These are phyloP conservation scores for Skeletonema tropicum DNA, from an alignment of 108 stramenopile species.

Conservation along the genomic window DNA sequence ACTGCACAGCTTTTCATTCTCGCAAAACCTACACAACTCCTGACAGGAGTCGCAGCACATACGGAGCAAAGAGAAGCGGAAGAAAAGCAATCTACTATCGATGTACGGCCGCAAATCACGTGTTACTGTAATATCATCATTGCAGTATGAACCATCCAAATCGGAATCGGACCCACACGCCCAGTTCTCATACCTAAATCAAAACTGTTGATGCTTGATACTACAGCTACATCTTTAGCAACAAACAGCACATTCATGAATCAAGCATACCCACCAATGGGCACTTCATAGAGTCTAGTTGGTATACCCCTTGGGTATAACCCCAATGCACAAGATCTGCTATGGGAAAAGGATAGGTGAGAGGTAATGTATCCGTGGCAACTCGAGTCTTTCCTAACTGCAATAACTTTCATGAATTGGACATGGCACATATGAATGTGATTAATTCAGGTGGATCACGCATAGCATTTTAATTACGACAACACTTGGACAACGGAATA, in stretches of 20 bases:
- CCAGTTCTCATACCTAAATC: neutral
- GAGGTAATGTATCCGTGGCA: constrained; percentile 46
- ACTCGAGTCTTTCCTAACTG: constrained; percentile 36
- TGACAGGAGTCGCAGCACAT: neutral
- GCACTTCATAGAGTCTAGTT: neutral
- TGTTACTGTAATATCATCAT: neutral
- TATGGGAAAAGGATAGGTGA: constrained; percentile 25
- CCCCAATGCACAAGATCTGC: constrained; percentile 25
- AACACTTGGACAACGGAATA: neutral
- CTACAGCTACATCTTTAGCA: neutral
- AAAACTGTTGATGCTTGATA: neutral
- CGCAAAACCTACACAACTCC: neutral
- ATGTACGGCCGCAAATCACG: neutral
- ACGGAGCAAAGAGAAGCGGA: neutral
- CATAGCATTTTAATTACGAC: constrained; percentile 35
- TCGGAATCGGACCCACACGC: neutral
- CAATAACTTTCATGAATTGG: constrained; percentile 52
- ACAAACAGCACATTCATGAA: neutral
- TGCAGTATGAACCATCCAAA: neutral
- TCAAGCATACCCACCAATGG: constrained; percentile 21
- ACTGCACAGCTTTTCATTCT: neutral
- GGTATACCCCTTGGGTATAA: constrained; percentile 46
- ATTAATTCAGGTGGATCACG: constrained; percentile 27
- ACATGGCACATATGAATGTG: constrained; percentile 19
- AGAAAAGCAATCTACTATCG: neutral